Conservation (phyloP, 148 eudicot genomes). For the Gaultheria prostrata region DNA sequence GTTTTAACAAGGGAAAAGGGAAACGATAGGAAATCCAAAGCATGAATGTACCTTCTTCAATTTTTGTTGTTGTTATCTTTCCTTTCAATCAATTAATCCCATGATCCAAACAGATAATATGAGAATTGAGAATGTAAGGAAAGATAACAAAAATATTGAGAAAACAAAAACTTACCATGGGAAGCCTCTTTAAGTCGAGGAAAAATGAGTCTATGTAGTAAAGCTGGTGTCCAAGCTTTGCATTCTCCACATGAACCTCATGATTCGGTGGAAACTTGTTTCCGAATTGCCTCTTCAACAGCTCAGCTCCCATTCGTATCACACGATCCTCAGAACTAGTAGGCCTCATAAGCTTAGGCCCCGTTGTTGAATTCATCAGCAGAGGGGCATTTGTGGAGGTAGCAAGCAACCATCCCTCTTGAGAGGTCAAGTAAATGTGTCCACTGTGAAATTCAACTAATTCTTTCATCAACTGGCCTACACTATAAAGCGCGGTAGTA, state of each 20-base stretch:
- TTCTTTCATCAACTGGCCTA: conserved; percentile 92
- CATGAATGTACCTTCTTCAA: background rate
- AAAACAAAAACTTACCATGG: conserved; percentile 55
- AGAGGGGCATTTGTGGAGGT: conserved; percentile 83
- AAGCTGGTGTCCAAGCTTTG: conserved; percentile 54
- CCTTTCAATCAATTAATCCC: background rate
- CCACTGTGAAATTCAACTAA: conserved; percentile 87
- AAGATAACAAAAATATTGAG: background rate
- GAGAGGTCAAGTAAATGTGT: conserved; percentile 89
- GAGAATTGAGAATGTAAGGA: background rate
- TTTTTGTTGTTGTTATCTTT: background rate
- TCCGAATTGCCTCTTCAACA: conserved; percentile 51
- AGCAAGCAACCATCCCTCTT: conserved; percentile 84
- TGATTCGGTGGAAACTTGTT: conserved; percentile 48
- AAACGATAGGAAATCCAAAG: background rate
- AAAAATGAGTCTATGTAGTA: conserved; percentile 92
- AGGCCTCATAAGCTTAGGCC: conserved; percentile 78
- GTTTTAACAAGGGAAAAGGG: background rate
- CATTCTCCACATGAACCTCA: conserved; percentile 82
- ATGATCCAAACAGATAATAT: background rate
- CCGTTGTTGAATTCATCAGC: conserved; percentile 54
- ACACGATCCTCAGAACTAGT: conserved; percentile 60
- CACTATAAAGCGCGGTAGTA: conserved; percentile 85
- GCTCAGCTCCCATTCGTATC: conserved; percentile 75
- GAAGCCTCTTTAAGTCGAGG: conserved; percentile 83